Evolutionary conservation across 2,329 filamentous ascomycete genomes (phyloP).

Genomic region (Erysiphe neolycopersici): DNA sequence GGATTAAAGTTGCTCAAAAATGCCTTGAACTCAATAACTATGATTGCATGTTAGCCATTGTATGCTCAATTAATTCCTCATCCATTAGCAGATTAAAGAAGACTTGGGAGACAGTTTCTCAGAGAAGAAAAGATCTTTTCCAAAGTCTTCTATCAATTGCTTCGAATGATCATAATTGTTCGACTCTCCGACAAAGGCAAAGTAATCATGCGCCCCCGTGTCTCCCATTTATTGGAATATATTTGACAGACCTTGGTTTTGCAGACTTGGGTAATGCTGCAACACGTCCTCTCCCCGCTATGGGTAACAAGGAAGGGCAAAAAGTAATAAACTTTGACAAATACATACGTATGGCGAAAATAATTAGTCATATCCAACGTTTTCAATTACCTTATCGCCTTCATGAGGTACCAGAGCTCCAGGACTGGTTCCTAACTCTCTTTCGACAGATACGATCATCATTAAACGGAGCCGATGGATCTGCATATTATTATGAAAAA

Average conservation of each 20-base stretch:
- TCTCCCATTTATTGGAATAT: slow-evolving; percentile 85
- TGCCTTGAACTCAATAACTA: slow-evolving; percentile 86
- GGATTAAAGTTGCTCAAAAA: slow-evolving; percentile 80
- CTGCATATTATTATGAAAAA: slow-evolving; percentile 30
- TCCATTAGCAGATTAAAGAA: slow-evolving; percentile 67
- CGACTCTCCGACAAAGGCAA: slow-evolving; percentile 55
- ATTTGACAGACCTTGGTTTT: slow-evolving; percentile 87
- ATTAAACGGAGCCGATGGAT: slow-evolving; percentile 33
- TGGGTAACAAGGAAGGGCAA: slow-evolving; percentile 31
- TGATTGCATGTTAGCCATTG: slow-evolving; percentile 87
- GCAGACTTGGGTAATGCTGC: slow-evolving; percentile 82
- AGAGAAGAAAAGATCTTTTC: slow-evolving; percentile 56
- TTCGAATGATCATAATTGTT: slow-evolving; percentile 77
- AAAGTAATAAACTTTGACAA: slow-evolving; percentile 96
- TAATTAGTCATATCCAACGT: slow-evolving; percentile 82
- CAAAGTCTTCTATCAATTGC: slow-evolving; percentile 61
- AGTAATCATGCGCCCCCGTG: slow-evolving; percentile 76
- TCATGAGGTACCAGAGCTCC: slow-evolving; percentile 59
- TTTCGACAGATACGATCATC: slow-evolving; percentile 37
- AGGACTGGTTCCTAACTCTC: slow-evolving; percentile 74
- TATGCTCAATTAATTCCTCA: slow-evolving; percentile 78
- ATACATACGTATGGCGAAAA: slow-evolving; percentile 77
- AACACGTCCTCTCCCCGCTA: slow-evolving; percentile 43
- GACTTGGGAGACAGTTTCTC: slow-evolving; percentile 75
- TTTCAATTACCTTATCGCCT: slow-evolving; percentile 88